Percentiles rank a stretch among this genome's conserved stretches.
Evolutionary conservation across 768 basidiomycete species (phyloP).

Genomic region (Cystoderma amianthinum): DNA sequence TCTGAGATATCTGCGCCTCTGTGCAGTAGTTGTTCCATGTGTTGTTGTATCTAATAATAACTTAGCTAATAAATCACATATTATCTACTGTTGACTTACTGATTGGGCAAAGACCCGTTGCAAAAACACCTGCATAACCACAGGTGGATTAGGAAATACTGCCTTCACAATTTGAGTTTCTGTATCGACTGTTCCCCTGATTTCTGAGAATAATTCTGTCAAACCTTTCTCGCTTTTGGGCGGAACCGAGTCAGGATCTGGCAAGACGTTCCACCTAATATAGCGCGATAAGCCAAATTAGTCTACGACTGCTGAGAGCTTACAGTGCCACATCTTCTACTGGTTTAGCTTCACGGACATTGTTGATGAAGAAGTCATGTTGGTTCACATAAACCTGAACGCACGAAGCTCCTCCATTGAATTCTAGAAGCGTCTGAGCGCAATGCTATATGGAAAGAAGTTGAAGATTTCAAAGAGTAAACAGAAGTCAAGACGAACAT

Average conservation of each 20-base stretch:
- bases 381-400: conserved; percentile 99
- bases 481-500: conserved; percentile 41
- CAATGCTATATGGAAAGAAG: conserved; percentile 65
- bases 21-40: conserved; percentile 85
- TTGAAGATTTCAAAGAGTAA: conserved; percentile 1
- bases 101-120: conserved; percentile 98
- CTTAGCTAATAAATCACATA: conserved; percentile 1
- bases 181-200: conserved; percentile 85
- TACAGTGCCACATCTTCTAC: conserved; percentile 53
- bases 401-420: conserved; percentile 95
- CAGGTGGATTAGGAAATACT: conserved; percentile 93
- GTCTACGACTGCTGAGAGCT: conserved; percentile 11
- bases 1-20: conserved; percentile 73
- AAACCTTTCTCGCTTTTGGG: conserved; percentile 80
- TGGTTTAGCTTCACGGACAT: conserved; percentile 60
- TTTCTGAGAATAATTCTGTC: conserved; percentile 76
- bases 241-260: conserved; percentile 70
- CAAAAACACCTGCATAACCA: conserved; percentile 97
- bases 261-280: conserved; percentile 72
- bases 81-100: conserved; percentile 34
- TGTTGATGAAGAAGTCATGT: conserved; percentile 99
- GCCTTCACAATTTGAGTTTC: conserved; percentile 98
- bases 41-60: conserved; percentile 80
- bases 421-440: conserved; percentile 92
- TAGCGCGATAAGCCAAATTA: conserved; percentile 1